Base-by-base conservation (phyloP, 148 eudicot species). In the Selenicereus undatus region DNA sequence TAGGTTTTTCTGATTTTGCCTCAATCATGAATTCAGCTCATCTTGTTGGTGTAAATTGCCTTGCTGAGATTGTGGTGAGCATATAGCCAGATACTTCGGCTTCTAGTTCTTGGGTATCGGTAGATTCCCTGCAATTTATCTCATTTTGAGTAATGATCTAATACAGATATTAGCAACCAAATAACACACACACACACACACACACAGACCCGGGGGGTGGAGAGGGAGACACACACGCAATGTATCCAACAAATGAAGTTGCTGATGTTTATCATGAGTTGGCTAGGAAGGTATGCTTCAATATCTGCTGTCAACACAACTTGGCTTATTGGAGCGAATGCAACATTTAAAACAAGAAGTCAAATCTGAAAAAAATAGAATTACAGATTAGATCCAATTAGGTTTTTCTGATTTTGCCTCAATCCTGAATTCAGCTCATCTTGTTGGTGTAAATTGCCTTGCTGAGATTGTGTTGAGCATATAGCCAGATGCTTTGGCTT, bases 251-350 rank as follows among this genome's bases (percentile, higher is more conserved):
- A 71, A 95, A 95, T 85, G 93, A 86, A 81, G 87, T 90, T 79
- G 91, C 91, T 68, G 76, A 92, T 80, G 78, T 89, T 80, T 93
- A 88, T 88, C 93, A 88, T 85, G 92, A 91, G 75, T 84, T 95
- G 85, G 97, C 99, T 64, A 81, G 81, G 70, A 92, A 93, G 99
- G 98, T 90, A 88, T 48, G 82, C 71, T 42, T 74, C n/a, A n/a
- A n/a, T n/a, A n/a, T n/a, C n/a, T n/a, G n/a, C n/a, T n/a, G n/a
- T n/a, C n/a, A n/a, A n/a, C n/a, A n/a, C n/a, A n/a, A n/a, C n/a
- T 18, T 52, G 26, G 52, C 36, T 32, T 78, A 64, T 64, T 30
- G 5, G 36, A 77, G 32, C 9, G 30, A 5, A 50, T 36, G 27
- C 48, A 2, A 32, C 17, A 43, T 16, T 21, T 32, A 39, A 22